Evolutionary conservation across 2,329 filamentous ascomycete species (phyloP).

Genomic region (Epichloe sylvatica): DNA sequence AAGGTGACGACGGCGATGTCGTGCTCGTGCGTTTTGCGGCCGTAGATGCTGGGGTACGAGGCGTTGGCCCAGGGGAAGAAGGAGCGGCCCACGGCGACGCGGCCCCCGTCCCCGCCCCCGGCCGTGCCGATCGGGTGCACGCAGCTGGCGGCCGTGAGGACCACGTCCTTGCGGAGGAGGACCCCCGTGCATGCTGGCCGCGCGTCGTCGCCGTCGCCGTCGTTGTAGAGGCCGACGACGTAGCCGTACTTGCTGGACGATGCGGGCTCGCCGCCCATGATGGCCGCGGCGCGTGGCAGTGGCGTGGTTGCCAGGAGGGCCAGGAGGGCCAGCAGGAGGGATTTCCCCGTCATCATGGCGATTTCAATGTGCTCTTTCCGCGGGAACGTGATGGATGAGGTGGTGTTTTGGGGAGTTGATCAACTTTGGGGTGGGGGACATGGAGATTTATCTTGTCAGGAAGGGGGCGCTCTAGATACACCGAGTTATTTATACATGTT

Average conservation of each 20-base stretch:
- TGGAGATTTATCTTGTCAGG: too few relatives aligned
- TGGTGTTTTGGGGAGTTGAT: too few relatives aligned
- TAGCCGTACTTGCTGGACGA: background rate
- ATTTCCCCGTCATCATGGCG: too few relatives aligned
- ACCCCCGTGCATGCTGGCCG: background rate
- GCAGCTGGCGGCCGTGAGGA: conserved; percentile 4
- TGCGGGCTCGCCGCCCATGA: background rate
- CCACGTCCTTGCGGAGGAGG: background rate
- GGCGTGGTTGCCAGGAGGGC: too few relatives aligned
- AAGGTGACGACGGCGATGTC: conserved; percentile 1
- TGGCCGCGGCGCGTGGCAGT: background rate
- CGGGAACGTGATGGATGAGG: too few relatives aligned
- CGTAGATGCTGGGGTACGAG: background rate
- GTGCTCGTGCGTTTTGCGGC: background rate
- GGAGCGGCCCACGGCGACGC: background rate
- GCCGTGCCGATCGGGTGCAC: background rate
- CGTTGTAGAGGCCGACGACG: background rate
- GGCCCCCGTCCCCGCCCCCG: background rate
- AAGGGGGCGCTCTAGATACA: too few relatives aligned
- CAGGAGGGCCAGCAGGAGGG: too few relatives aligned
- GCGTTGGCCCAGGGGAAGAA: background rate
- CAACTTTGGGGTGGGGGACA: too few relatives aligned
- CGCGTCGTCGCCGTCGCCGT: background rate
- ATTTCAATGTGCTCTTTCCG: too few relatives aligned
- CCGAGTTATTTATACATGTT: too few relatives aligned